phyloP scores from a whole-genome alignment of 2,329 filamentous ascomycete species.

The Aspergillus sp. region DNA sequence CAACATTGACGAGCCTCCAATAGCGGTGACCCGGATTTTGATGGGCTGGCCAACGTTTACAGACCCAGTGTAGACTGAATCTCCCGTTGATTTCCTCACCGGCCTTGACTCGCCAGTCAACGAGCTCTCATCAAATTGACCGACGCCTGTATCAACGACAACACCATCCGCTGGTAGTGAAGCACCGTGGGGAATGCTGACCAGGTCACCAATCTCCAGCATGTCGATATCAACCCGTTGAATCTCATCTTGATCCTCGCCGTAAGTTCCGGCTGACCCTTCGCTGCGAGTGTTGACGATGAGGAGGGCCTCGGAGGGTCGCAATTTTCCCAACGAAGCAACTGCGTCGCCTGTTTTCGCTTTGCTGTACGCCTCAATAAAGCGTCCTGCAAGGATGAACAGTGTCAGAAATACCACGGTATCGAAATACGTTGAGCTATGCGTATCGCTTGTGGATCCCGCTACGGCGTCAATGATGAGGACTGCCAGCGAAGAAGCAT shows the following conservation, averaged over 20 bases:
- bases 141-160: conserved; percentile 55
- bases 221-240: conserved; percentile 61
- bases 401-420: conserved; percentile 89
- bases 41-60: conserved; percentile 48
- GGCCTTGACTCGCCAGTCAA: conserved; percentile 62
- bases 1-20: conserved; percentile 49
- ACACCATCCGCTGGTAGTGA: conserved; percentile 82
- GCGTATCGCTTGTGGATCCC: conserved; percentile 42
- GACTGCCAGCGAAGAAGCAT: conserved; percentile 76
- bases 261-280: neutral
- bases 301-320: conserved; percentile 73
- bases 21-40: conserved; percentile 40
- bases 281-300: conserved; percentile 36
- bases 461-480: conserved; percentile 59
- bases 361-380: conserved; percentile 80
- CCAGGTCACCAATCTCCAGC: conserved; percentile 70
- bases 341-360: conserved; percentile 86
- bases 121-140: conserved; percentile 83
- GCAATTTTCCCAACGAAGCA: conserved; percentile 71
- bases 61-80: conserved; percentile 46
- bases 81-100: conserved; percentile 40
- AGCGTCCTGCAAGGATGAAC: conserved; percentile 68
- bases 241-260: conserved; percentile 18
- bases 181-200: conserved; percentile 72
- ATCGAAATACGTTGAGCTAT: conserved; percentile 75